Evolutionary conservation across 306 rosid genomes (phyloP), one percentile per base, ranked within the genome.

Genomic region (Vicia sativa): DNA sequence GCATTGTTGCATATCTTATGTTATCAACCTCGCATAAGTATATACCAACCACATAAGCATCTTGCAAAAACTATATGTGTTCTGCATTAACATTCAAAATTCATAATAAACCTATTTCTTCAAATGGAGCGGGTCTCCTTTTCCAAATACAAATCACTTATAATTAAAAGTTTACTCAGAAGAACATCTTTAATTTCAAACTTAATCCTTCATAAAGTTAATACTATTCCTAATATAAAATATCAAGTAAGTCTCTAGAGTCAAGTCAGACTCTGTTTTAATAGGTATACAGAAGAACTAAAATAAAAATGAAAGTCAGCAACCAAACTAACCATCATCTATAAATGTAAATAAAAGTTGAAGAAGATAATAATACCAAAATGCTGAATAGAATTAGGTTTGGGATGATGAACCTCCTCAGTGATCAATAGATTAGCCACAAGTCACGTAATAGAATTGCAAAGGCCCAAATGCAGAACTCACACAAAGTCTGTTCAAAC

Each of bases 301-400:
- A 57, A 74, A 53, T 43, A 61, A 45, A 70, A 59, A 64, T 59
- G 58, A 49, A 73, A 61, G 39, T 77, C 80, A 68, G 84, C 82
- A 87, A 67, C 76, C 84, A 72, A 46, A 78, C 79, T 76, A 75
- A 82, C 96, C 87, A 67, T 87, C 95, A 72, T 85, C 96, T n/a
- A n/a, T n/a, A n/a, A n/a, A n/a, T n/a, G n/a, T n/a, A n/a, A n/a
- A n/a, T n/a, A n/a, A n/a, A n/a, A n/a, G n/a, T n/a, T n/a, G n/a
- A n/a, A n/a, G n/a, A n/a, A n/a, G n/a, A n/a, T n/a, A n/a, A n/a
- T n/a, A n/a, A n/a, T n/a, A n/a, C n/a, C n/a, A n/a, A n/a, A n/a
- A n/a, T n/a, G n/a, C n/a, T n/a, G n/a, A n/a, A n/a, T n/a, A n/a
- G n/a, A n/a, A n/a, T n/a, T n/a, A n/a, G n/a, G n/a, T n/a, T n/a